These are phyloP conservation scores for Candida andamanensis DNA, from an alignment of 805 yeast species.

Conservation along the genomic window DNA sequence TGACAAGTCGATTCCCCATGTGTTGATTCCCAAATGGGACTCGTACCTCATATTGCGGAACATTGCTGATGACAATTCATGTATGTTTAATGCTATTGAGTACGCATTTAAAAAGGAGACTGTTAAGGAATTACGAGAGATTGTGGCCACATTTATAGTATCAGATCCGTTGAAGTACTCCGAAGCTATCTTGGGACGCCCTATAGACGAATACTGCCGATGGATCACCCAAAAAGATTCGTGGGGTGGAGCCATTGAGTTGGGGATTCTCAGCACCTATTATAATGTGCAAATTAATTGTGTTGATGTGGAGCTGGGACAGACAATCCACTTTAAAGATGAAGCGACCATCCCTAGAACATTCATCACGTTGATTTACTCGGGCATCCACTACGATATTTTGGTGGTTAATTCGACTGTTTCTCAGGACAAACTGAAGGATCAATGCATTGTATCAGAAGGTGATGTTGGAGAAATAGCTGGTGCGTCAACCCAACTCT, in stretches of 20 bases:
- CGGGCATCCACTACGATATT: slow-evolving; percentile 74
- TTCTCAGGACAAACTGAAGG: slow-evolving; percentile 23
- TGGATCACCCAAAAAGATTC: slow-evolving; percentile 60
- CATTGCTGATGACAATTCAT: slow-evolving; percentile 75
- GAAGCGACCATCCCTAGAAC: slow-evolving; percentile 26
- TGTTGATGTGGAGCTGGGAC: slow-evolving; percentile 59
- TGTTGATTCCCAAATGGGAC: slow-evolving; percentile 15
- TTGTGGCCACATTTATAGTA: slow-evolving; percentile 45
- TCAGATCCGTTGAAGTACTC: slow-evolving; percentile 38
- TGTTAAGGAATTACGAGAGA: slow-evolving; percentile 45
- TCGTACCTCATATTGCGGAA: slow-evolving; percentile 45
- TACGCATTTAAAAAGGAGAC: slow-evolving; percentile 43
- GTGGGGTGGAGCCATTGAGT: slow-evolving; percentile 86
- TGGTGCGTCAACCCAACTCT: slow-evolving; percentile 28
- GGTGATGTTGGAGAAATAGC: slow-evolving; percentile 26
- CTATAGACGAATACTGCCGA: slow-evolving; percentile 41
- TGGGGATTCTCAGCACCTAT: slow-evolving; percentile 53
- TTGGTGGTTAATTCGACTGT: slow-evolving; percentile 20
- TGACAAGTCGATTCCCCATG: slow-evolving; percentile 21
- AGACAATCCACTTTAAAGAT: slow-evolving; percentile 47
- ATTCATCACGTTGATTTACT: slow-evolving; percentile 49
- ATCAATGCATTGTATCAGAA: slow-evolving; percentile 31
- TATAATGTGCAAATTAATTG: slow-evolving; percentile 52
- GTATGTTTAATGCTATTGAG: slow-evolving; percentile 63
- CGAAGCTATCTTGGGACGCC: slow-evolving; percentile 54